phyloP scores from a whole-genome alignment of 176 grass and related monocot genomes.

The Paspalum notatum region DNA sequence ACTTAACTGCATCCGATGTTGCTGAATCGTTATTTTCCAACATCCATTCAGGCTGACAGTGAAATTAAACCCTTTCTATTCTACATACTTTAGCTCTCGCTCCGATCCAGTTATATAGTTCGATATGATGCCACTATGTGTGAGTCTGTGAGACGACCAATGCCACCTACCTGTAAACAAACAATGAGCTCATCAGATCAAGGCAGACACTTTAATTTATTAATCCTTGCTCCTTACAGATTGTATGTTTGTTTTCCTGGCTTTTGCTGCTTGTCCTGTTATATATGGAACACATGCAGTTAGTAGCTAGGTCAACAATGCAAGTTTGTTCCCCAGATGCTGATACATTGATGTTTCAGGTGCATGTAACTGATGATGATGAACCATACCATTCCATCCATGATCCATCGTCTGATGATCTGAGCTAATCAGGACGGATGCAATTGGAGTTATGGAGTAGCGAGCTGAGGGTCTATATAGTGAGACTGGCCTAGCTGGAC shows the following conservation, averaged over 20 bases:
- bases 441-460: too few species aligned
- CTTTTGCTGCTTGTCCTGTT: slow-evolving; percentile 25
- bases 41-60: slow-evolving; percentile 33
- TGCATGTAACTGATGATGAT: slow-evolving; percentile 24
- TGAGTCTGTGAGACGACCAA: neutral
- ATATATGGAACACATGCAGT: slow-evolving; percentile 30
- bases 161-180: slow-evolving; percentile 34
- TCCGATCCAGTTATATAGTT: too few species aligned
- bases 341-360: slow-evolving; percentile 35
- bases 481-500: too few species aligned
- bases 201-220: neutral
- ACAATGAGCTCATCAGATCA: slow-evolving; percentile 24
- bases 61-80: neutral
- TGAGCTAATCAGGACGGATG: slow-evolving; percentile 37
- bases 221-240: slow-evolving; percentile 39
- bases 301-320: slow-evolving; percentile 32
- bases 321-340: slow-evolving; percentile 47
- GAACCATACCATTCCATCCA: slow-evolving; percentile 28
- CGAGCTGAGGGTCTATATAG: too few species aligned
- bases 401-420: neutral
- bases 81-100: slow-evolving; percentile 6
- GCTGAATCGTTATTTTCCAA: slow-evolving; percentile 28
- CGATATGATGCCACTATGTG: neutral
- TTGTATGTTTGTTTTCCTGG: neutral
- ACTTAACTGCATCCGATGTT: slow-evolving; percentile 5